These are phyloP conservation scores for Periconia macrospinosa DNA, from an alignment of 2,329 filamentous ascomycete genomes.

Conservation along the genomic window DNA sequence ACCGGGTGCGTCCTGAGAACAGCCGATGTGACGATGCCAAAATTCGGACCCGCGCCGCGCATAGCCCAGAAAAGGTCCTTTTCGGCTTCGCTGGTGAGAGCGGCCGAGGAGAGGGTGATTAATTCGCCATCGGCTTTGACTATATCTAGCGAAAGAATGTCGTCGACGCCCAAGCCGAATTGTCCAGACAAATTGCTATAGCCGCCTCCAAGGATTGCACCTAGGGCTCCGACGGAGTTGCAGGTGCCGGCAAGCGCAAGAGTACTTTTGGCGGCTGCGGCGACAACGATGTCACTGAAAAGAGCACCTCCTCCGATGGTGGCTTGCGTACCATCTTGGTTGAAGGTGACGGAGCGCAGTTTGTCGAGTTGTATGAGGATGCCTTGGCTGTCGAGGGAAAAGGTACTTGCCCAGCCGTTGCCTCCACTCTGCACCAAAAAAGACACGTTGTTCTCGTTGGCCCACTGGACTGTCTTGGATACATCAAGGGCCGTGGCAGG, in stretches of 20 bases:
- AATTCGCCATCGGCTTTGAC: conserved; percentile 54
- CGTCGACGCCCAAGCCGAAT: conserved; percentile 57
- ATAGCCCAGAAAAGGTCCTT: conserved; percentile 61
- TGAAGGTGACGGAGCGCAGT: conserved; percentile 20
- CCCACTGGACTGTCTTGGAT: no score
- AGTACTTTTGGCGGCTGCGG: conserved; percentile 39
- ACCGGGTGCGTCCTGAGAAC: conserved; percentile 32
- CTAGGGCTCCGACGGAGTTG: conserved; percentile 54
- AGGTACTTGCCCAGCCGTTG: conserved; percentile 29
- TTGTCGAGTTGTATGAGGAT: conserved; percentile 34
- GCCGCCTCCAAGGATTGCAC: conserved; percentile 60
- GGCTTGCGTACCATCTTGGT: no score
- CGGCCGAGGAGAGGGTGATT: conserved; percentile 12
- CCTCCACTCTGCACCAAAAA: conserved; percentile 34
- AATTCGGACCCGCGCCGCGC: conserved; percentile 61
- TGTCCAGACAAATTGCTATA: conserved; percentile 59
- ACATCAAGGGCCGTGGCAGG: no score
- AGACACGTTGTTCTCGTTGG: background rate
- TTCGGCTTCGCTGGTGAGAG: conserved; percentile 32
- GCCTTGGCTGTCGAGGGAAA: conserved; percentile 22
- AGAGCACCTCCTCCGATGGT: no score
- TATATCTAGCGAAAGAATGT: conserved; percentile 55
- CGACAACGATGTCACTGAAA: conserved; percentile 41
- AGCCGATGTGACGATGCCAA: conserved; percentile 57
- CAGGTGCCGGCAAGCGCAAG: conserved; percentile 16